phyloP scores from a whole-genome alignment of 2,329 filamentous ascomycete genomes.

The Triangularia setosa region DNA sequence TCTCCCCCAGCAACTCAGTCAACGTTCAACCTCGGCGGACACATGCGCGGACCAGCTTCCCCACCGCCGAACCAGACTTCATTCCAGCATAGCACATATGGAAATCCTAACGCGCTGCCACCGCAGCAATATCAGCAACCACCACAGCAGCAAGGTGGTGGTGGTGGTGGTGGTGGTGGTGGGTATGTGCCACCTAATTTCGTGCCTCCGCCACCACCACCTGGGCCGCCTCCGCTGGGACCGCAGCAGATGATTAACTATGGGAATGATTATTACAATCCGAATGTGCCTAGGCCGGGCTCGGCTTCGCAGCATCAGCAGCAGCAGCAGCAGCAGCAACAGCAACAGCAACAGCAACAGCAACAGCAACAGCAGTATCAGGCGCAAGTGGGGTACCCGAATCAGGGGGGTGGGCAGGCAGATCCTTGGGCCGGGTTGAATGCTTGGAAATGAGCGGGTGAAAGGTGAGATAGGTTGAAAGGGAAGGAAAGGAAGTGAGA shows the following conservation, averaged over 20 bases:
- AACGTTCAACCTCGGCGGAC: conserved; percentile 40
- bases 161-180: conserved; percentile 32
- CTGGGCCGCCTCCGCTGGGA: conserved; percentile 58
- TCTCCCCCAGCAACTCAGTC: conserved; percentile 63
- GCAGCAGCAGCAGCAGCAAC: conserved; percentile 45
- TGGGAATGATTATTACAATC: conserved; percentile 30
- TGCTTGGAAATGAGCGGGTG: conserved; percentile 59
- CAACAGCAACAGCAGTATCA: conserved; percentile 44
- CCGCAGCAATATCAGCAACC: conserved; percentile 38
- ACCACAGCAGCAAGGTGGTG: conserved; percentile 39
- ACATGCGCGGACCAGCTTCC: conserved; percentile 45
- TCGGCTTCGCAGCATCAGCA: conserved; percentile 36
- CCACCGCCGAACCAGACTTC: conserved; percentile 56
- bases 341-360: conserved; percentile 29
- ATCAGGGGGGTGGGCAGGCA: conserved; percentile 15
- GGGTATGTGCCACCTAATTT: conserved; percentile 53
- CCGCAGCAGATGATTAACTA: conserved; percentile 61
- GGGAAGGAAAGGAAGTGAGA: not conserved
- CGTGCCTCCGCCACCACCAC: conserved; percentile 60
- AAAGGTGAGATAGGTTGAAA: too few relatives aligned
- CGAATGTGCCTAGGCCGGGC: conserved; percentile 24
- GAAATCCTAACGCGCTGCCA: conserved; percentile 36
- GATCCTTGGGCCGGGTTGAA: conserved; percentile 71
- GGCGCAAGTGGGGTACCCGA: conserved; percentile 6
- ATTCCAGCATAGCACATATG: conserved; percentile 46